Evolutionary conservation across 352 stramenopile genomes (phyloP).

Genomic region (Phytophthora litchii): DNA sequence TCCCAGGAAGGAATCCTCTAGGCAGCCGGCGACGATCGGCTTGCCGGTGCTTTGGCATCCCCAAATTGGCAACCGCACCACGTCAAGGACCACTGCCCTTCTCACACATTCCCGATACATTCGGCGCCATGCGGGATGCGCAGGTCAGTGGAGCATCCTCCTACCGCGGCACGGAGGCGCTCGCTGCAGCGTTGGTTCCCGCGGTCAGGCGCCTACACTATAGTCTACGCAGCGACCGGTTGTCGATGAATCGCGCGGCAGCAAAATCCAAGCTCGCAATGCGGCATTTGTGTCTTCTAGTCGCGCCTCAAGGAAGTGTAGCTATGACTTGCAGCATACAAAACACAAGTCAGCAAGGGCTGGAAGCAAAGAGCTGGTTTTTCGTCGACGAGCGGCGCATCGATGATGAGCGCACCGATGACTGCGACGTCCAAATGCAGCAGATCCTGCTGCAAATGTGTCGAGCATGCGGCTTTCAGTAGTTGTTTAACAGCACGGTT

Average conservation of each 20-base stretch:
- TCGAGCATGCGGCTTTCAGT: conserved; percentile 3
- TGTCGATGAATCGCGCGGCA: conserved; percentile 10
- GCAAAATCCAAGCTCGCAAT: too few species aligned
- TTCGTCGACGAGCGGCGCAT: conserved; percentile 23
- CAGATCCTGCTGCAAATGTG: too few species aligned
- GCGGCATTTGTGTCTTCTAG: too few species aligned
- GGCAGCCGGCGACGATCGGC: not conserved
- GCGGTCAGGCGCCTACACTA: conserved; percentile 3
- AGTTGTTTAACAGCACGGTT: not conserved
- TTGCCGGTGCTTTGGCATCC: conserved; percentile 19
- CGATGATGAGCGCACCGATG: conserved; percentile 4
- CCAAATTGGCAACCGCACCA: not conserved
- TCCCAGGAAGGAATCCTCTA: conserved; percentile 1
- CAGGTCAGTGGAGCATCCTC: conserved; percentile 14
- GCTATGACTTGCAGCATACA: conserved; percentile 4
- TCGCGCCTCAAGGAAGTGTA: conserved; percentile 18
- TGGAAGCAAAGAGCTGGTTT: conserved; percentile 16
- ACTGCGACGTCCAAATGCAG: conserved; percentile 1
- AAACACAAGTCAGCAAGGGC: not conserved
- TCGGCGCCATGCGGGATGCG: conserved; percentile 14
- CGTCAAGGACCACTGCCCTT: conserved; percentile 16
- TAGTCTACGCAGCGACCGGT: not conserved
- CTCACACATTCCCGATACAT: conserved; percentile 17
- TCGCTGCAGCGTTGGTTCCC: conserved; percentile 5
- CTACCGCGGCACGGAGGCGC: conserved; percentile 13